phyloP scores from a whole-genome alignment of 1,284 basidiomycete genomes.

The Violaceomyces palustris region DNA sequence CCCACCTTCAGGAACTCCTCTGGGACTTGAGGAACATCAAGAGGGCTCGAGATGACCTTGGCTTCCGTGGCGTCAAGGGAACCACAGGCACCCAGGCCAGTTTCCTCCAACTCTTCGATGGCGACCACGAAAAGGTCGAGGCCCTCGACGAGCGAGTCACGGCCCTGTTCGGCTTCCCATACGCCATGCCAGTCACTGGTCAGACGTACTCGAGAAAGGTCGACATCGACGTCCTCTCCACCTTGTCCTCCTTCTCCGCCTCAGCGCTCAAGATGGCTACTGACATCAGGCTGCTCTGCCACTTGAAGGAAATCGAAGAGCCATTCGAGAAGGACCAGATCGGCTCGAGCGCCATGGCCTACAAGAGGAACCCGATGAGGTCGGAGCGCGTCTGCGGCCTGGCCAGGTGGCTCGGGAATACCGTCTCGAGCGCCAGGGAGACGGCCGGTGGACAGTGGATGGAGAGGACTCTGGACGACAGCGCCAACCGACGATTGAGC shows the following conservation, averaged over 20 bases:
- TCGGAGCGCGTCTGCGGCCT: constrained; percentile 95
- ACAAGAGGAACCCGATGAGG: constrained; percentile 99
- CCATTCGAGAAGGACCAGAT: constrained; percentile 99
- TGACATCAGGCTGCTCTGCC: constrained; percentile 65
- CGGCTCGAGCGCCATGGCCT: constrained; percentile 91
- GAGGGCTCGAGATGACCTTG: constrained; percentile 84
- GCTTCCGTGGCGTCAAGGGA: constrained; percentile 97
- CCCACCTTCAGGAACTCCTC: constrained; percentile 87
- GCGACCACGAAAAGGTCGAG: constrained; percentile 78
- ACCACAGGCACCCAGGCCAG: constrained; percentile 97
- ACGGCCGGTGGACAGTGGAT: constrained; percentile 56
- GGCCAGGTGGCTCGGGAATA: constrained; percentile 68
- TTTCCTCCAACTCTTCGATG: constrained; percentile 90
- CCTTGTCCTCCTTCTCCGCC: constrained; percentile 83
- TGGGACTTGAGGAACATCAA: constrained; percentile 95
- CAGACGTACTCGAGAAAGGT: constrained; percentile 99
- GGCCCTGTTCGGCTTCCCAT: constrained; percentile 81
- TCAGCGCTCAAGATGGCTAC: constrained; percentile 98
- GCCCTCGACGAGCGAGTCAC: constrained; percentile 73
- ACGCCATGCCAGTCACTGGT: constrained; percentile 93
- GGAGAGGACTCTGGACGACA: constrained; percentile 55
- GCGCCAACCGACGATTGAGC: constrained; percentile 91
- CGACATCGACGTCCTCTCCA: constrained; percentile 85
- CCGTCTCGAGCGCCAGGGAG: constrained; percentile 45
- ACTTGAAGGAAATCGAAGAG: constrained; percentile 84